These are phyloP conservation scores for Gelatoporia subvermispora DNA, from an alignment of 768 basidiomycete genomes.

Conservation along the genomic window DNA sequence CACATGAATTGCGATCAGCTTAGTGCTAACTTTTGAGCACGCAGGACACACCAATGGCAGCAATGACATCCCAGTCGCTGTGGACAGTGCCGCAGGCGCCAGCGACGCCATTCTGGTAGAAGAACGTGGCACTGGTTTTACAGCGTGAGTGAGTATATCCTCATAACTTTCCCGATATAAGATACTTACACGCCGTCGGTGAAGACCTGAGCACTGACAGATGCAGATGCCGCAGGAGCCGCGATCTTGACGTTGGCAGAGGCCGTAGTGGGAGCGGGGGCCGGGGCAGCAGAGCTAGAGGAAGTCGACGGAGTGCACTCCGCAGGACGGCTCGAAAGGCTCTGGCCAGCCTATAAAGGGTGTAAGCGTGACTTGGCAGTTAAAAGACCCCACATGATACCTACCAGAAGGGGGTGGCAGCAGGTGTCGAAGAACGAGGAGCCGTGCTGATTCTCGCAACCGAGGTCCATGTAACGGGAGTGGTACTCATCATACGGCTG, in stretches of 20 bases:
- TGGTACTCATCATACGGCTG: conserved; percentile 56
- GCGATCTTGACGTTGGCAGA: neutral
- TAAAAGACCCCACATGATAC: conserved; percentile 16
- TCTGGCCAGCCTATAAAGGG: conserved; percentile 43
- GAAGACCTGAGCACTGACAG: too few species aligned
- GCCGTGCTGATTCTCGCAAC: conserved; percentile 36
- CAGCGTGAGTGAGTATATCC: neutral
- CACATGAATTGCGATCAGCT: neutral
- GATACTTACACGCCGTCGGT: neutral
- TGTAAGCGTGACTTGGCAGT: neutral
- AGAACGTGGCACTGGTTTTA: conserved; percentile 36
- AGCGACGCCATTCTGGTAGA: conserved; percentile 48
- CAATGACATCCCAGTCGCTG: conserved; percentile 54
- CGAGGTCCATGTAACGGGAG: conserved; percentile 54
- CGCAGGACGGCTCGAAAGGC: conserved; percentile 41
- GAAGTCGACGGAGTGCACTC: conserved; percentile 42
- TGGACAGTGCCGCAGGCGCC: conserved; percentile 74
- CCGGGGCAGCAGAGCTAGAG: conserved; percentile 11
- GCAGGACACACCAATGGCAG: conserved; percentile 52
- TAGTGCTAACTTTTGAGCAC: too few species aligned
- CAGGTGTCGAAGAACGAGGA: conserved; percentile 56
- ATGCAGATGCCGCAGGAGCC: too few species aligned
- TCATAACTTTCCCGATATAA: conserved; percentile 40
- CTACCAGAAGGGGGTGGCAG: conserved; percentile 66
- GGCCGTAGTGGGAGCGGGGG: conserved; percentile 22